A percentile compares a stretch with the other conserved stretches of the same genome.
Evolutionary conservation across 176 grass and related monocot species (phyloP).

Genomic region (Pharus latifolius): DNA sequence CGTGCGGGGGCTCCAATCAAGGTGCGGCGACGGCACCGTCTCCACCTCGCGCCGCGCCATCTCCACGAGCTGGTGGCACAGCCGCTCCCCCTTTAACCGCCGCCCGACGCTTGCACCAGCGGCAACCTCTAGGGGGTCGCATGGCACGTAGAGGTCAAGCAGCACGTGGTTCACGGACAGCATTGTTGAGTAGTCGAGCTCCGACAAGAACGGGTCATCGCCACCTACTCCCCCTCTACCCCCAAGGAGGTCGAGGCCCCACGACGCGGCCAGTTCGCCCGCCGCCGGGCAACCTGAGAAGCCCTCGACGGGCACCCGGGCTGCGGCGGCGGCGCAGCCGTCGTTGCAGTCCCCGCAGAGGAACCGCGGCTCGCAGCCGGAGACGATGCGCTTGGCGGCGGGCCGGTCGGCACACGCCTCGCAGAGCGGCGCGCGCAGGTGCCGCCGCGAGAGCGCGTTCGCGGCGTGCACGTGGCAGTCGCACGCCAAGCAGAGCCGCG

Average conservation of each 20-base stretch:
- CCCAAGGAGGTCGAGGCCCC: slow-evolving; percentile 19
- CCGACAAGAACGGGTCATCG: slow-evolving; percentile 6
- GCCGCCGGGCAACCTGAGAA: slow-evolving; percentile 43
- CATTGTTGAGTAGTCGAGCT: slow-evolving; percentile 10
- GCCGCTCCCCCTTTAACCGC: background rate
- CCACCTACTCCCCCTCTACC: background rate
- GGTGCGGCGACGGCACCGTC: background rate
- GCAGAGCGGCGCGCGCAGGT: slow-evolving; percentile 60
- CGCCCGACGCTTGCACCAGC: background rate
- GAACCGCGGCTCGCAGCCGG: background rate
- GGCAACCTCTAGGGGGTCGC: slow-evolving; percentile 8
- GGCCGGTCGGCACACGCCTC: slow-evolving; percentile 27
- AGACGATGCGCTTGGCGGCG: background rate
- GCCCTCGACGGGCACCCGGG: slow-evolving; percentile 12
- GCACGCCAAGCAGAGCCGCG: slow-evolving; percentile 55
- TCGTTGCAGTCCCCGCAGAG: slow-evolving; percentile 21
- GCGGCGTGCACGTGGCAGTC: slow-evolving; percentile 72
- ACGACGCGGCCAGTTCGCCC: slow-evolving; percentile 34
- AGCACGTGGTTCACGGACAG: slow-evolving; percentile 18
- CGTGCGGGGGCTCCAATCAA: background rate
- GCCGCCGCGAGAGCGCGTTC: slow-evolving; percentile 53
- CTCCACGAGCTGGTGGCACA: slow-evolving; percentile 15
- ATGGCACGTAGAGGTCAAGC: slow-evolving; percentile 41
- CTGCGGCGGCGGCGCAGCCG: background rate
- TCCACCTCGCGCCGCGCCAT: background rate